Evolutionary conservation across 495 filamentous ascomycete genomes (phyloP).

Genomic region (Pseudevernia furfuracea): DNA sequence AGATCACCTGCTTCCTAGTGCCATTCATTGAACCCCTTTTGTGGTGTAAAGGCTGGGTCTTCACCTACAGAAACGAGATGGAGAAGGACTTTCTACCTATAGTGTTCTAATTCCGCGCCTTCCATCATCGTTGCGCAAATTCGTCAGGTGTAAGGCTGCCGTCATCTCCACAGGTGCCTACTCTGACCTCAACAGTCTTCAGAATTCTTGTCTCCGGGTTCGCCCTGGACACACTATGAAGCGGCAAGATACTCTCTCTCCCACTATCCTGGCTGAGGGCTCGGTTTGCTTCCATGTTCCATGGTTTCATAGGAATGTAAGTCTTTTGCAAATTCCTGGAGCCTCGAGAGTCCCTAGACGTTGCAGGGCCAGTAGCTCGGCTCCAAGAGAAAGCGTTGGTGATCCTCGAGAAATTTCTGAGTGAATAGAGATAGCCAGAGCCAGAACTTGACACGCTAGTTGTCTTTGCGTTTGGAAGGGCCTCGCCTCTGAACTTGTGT

Average conservation of each 20-base stretch:
- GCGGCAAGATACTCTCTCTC: constrained; percentile 4
- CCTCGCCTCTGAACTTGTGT: background rate
- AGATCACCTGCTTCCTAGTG: background rate
- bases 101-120: background rate
- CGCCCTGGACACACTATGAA: background rate
- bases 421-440: background rate
- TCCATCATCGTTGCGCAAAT: background rate
- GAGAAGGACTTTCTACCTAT: background rate
- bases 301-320: background rate
- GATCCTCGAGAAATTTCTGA: background rate
- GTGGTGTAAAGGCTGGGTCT: background rate
- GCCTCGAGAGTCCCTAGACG: background rate
- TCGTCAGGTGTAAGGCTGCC: background rate
- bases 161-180: background rate
- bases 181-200: constrained; percentile 7
- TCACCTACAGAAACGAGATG: background rate
- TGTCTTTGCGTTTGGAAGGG: background rate
- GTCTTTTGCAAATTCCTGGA: background rate
- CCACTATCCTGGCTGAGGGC: constrained; percentile 1
- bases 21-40: background rate
- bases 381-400: background rate
- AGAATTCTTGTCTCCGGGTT: background rate
- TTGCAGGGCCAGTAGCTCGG: background rate
- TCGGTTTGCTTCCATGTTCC: background rate
- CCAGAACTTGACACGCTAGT: background rate